A percentile compares a stretch with the other conserved stretches of the same genome.
phyloP scores from a whole-genome alignment of 148 eudicot species.

The Camellia japonica region DNA sequence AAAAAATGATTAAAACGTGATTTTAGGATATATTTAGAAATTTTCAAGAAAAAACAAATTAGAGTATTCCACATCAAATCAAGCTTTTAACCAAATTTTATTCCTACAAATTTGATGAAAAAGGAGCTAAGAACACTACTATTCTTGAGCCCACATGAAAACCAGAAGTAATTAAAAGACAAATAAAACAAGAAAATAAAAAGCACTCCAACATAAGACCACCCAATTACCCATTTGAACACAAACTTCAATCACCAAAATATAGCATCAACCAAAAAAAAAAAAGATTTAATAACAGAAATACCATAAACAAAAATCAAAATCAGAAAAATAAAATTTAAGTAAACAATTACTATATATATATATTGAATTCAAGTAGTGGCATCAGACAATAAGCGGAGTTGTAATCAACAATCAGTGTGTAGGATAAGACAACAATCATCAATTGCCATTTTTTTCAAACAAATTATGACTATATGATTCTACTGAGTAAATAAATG shows the following conservation, averaged over 20 bases:
- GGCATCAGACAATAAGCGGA: slow-evolving; percentile 39
- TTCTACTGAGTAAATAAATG: neutral
- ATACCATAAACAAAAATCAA: neutral
- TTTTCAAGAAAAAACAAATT: too few species aligned
- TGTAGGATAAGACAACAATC: slow-evolving; percentile 11
- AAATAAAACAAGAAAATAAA: too few species aligned
- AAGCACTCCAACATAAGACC: too few species aligned
- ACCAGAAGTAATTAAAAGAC: neutral
- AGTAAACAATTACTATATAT: too few species aligned
- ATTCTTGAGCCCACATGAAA: neutral
- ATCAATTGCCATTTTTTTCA: slow-evolving; percentile 28
- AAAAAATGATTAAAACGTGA: too few species aligned
- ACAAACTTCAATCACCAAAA: neutral
- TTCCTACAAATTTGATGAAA: too few species aligned
- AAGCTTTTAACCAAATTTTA: too few species aligned
- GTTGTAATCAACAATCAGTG: slow-evolving; percentile 29
- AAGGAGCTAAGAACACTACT: neutral
- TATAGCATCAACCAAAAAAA: neutral
- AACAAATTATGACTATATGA: neutral
- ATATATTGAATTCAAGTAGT: neutral
- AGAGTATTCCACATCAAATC: too few species aligned
- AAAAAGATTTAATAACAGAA: neutral
- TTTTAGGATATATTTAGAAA: too few species aligned
- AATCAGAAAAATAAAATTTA: neutral
- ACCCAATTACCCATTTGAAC: neutral